These are phyloP conservation scores for Heterobasidion occidentale DNA, from an alignment of 1,284 basidiomycete genomes.

Conservation along the genomic window DNA sequence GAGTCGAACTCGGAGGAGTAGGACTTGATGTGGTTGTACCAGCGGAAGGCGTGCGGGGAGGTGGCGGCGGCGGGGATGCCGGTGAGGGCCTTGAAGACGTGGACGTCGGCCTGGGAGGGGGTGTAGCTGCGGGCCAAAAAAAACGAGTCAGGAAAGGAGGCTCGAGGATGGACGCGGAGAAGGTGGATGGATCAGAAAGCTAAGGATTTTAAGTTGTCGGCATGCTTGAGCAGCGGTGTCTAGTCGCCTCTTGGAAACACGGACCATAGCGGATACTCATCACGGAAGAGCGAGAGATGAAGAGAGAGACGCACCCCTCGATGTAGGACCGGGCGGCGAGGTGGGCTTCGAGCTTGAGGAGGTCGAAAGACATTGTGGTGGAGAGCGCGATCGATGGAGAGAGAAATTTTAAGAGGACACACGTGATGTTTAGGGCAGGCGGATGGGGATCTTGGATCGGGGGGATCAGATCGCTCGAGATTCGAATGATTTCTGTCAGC, in stretches of 20 bases:
- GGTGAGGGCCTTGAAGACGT: conserved; percentile 78
- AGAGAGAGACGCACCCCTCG: conserved; percentile 69
- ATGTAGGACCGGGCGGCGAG: conserved; percentile 83
- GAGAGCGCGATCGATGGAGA: neutral
- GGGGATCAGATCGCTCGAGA: too few species aligned
- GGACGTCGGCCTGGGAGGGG: conserved; percentile 95
- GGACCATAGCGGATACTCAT: conserved; percentile 93
- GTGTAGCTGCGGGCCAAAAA: conserved; percentile 57
- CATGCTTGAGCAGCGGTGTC: conserved; percentile 85
- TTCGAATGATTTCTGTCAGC: too few species aligned
- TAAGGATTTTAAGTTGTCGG: conserved; percentile 73
- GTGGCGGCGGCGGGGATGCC: conserved; percentile 58
- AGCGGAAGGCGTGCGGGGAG: conserved; percentile 80
- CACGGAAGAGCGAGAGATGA: conserved; percentile 29
- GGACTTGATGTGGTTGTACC: conserved; percentile 93
- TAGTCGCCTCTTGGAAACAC: conserved; percentile 99
- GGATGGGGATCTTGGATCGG: neutral
- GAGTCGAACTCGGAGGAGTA: conserved; percentile 73
- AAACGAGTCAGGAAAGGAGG: too few species aligned
- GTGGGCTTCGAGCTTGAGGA: conserved; percentile 78
- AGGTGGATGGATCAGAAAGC: conserved; percentile 64
- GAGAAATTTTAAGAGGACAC: neutral
- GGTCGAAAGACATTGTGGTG: conserved; percentile 59
- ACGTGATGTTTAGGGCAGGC: conserved; percentile 4
- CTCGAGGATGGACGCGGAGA: neutral